Base-by-base conservation (phyloP, 176 grass and related monocot genomes). In the Coix lacrymajobi region DNA sequence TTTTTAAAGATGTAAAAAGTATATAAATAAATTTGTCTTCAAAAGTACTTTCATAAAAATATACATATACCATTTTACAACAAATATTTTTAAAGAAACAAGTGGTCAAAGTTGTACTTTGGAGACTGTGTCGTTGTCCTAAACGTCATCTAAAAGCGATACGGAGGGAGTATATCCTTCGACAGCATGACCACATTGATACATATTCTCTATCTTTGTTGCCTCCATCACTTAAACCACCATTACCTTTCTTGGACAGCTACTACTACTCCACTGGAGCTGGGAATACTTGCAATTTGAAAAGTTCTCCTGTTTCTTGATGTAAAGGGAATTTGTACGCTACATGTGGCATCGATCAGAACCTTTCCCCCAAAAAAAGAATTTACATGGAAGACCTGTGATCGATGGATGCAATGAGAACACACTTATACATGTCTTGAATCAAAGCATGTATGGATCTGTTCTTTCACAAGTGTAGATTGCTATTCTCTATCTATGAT, bases 261-360 rank as follows among this genome's bases (percentile, higher is more conserved):
- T 31, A 19, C 36, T 79, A 32, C 14, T 20, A 43, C 4, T 39
- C 14, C 61, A 62, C 75, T 62, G 34, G 34, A 41, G 34, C 33
- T 57, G 58, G 48, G 31, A 37, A 75, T 75, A 37, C 51, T 68
- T 67, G 33, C 61, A 56, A 57, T 69, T 61, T 61, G 30, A 39
- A 49, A 71, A 37, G 20, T 79, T 85, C 75, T 85, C 39, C 48
- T 79, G 62, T 32, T 68, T 68, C 58, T 5, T 46, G 15, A 49
- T 71, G 38, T n/a, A 45, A 79, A 71, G 24, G 66, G 83, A 85
- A 85, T 79, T 22, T 72, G 54, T 79, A 51, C 75, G 5, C 30
- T 7, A 17, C 66, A 79, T n/a, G 29, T 85, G 74, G 22, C 28
- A 41, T 78, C 1, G 64, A 60, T 26, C 12, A n/a, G n/a, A 49